Conservation (phyloP, 2,329 filamentous ascomycete species). For the Sporothrix euskadiensis region DNA sequence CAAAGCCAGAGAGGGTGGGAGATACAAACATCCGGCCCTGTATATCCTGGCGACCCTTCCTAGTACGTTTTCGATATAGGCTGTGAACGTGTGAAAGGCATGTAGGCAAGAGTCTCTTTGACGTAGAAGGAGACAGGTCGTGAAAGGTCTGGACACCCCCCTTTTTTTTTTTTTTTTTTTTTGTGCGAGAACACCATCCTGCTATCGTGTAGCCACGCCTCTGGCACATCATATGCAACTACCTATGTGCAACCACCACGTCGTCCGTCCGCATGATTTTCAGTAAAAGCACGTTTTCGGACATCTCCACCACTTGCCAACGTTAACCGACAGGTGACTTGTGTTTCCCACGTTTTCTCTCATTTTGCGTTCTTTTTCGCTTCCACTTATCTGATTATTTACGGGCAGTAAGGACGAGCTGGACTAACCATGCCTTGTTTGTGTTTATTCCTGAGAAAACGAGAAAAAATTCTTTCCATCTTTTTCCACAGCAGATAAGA, state of each 20-base stretch:
- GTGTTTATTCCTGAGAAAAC: too few species aligned
- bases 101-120: background rate
- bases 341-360: background rate
- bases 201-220: background rate
- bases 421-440: too few species aligned
- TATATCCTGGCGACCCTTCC: constrained; percentile 22
- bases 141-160: background rate
- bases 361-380: background rate
- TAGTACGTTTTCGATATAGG: background rate
- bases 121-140: too few species aligned
- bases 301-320: constrained; percentile 19
- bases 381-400: background rate
- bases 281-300: constrained; percentile 8
- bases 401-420: too few species aligned
- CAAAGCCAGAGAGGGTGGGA: background rate
- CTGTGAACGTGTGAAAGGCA: constrained; percentile 13
- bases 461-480: too few species aligned
- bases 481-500: too few species aligned
- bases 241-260: background rate
- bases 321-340: background rate
- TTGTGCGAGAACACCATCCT: background rate
- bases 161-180: too few species aligned
- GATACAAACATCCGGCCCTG: background rate
- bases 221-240: background rate
- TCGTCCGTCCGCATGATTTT: background rate